phyloP scores from a whole-genome alignment of 306 rosid genomes.

The Argentina anserina region DNA sequence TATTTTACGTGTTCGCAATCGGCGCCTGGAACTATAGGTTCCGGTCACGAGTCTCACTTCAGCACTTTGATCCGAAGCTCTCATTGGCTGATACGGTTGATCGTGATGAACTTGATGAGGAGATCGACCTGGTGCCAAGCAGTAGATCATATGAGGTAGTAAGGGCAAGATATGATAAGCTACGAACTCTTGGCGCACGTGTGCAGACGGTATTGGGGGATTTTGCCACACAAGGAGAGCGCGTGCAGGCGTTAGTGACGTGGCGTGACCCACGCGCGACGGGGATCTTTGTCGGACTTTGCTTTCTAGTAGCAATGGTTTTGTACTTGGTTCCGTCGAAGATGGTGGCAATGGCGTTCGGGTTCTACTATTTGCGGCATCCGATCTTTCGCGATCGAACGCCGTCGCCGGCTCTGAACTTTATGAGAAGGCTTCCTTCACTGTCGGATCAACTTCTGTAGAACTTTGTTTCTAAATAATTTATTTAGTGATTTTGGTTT shows the following conservation, averaged over 20 bases:
- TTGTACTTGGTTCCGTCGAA: conserved; percentile 71
- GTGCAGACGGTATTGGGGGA: conserved; percentile 75
- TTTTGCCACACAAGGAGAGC: conserved; percentile 72
- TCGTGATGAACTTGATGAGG: conserved; percentile 75
- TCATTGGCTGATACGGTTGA: conserved; percentile 56
- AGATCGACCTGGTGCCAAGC: conserved; percentile 62
- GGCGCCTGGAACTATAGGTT: conserved; percentile 83
- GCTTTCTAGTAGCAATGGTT: conserved; percentile 56
- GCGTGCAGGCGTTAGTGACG: conserved; percentile 80
- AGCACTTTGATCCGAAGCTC: conserved; percentile 59
- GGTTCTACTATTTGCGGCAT: conserved; percentile 76
- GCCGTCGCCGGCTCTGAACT: conserved; percentile 68
- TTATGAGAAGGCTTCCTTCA: conserved; percentile 75
- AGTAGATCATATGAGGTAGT: conserved; percentile 33
- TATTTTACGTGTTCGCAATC: conserved; percentile 53
- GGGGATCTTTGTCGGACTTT: conserved; percentile 62
- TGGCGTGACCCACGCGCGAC: conserved; percentile 90
- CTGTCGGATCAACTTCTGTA: conserved; percentile 72
- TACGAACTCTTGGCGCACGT: conserved; percentile 64
- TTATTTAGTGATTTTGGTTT: not conserved
- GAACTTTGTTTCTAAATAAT: too few species aligned
- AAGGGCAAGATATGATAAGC: conserved; percentile 58
- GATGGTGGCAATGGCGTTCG: conserved; percentile 70
- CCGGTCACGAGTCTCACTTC: conserved; percentile 39
- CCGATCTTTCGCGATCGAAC: conserved; percentile 68